Conservation (phyloP, 1,284 basidiomycete genomes). For the Schizophyllum commune region DNA sequence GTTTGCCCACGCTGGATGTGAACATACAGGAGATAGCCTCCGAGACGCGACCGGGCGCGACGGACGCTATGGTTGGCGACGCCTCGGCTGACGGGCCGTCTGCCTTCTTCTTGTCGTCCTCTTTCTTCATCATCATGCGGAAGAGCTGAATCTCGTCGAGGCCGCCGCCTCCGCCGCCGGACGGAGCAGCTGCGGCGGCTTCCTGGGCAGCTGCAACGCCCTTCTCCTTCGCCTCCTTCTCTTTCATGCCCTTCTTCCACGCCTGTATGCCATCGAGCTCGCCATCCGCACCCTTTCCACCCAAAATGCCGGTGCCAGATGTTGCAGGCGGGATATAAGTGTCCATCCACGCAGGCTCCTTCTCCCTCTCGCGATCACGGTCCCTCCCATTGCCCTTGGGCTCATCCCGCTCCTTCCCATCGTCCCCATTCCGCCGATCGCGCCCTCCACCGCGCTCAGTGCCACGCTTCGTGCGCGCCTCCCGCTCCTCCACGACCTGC, state of each 20-base stretch:
- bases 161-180: constrained; percentile 14
- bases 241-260: constrained; percentile 84
- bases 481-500: constrained; percentile 54
- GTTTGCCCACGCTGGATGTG: not conserved
- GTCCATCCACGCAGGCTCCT: constrained; percentile 89
- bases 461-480: constrained; percentile 48
- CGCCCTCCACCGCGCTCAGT: constrained; percentile 29
- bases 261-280: constrained; percentile 83
- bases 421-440: constrained; percentile 52
- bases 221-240: constrained; percentile 61
- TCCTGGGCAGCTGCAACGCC: constrained; percentile 8
- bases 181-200: not conserved
- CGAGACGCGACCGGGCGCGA: constrained; percentile 6
- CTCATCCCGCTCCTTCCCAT: constrained; percentile 47
- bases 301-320: constrained; percentile 49
- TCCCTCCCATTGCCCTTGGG: constrained; percentile 19
- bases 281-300: constrained; percentile 49
- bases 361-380: constrained; percentile 57
- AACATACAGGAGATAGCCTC: constrained; percentile 6
- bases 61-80: constrained; percentile 4
- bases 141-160: constrained; percentile 84
- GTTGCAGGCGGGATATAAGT: constrained; percentile 63
- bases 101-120: constrained; percentile 60
- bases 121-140: constrained; percentile 78
- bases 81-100: constrained; percentile 20